Percentiles rank a stretch among this genome's conserved stretches.
These are phyloP conservation scores for Russula dissimulans DNA, from an alignment of 768 basidiomycete genomes.

Conservation along the genomic window DNA sequence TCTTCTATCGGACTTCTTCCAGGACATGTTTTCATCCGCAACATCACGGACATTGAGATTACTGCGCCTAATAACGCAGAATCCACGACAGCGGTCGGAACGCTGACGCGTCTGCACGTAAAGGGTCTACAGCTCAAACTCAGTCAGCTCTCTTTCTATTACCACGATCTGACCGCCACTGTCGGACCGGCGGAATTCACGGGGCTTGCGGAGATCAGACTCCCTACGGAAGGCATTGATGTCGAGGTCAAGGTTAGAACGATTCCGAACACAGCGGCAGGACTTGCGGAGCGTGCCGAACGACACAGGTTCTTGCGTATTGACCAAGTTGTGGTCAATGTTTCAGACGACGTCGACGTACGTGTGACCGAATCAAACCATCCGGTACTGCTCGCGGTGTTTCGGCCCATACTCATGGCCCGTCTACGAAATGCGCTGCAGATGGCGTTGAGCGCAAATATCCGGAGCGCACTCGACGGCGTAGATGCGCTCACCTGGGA, in stretches of 20 bases:
- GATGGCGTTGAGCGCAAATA: constrained; percentile 46
- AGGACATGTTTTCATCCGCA: constrained; percentile 61
- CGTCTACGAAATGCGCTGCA: constrained; percentile 55
- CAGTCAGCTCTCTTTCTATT: constrained; percentile 65
- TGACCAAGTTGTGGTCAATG: constrained; percentile 44
- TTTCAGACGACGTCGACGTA: constrained; percentile 48
- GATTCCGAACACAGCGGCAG: constrained; percentile 42
- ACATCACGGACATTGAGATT: constrained; percentile 57
- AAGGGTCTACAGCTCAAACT: constrained; percentile 58
- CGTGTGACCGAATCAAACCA: constrained; percentile 56
- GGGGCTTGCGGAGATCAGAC: constrained; percentile 50
- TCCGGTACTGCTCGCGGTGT: constrained; percentile 47
- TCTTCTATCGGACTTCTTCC: constrained; percentile 59
- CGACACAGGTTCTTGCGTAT: constrained; percentile 47
- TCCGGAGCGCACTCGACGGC: constrained; percentile 43
- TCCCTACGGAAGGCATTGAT: constrained; percentile 61
- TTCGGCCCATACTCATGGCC: constrained; percentile 50
- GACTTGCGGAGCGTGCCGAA: constrained; percentile 36
- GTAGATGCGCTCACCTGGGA: constrained; percentile 53
- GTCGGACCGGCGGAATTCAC: constrained; percentile 49
- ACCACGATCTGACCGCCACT: constrained; percentile 48
- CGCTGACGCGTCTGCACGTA: constrained; percentile 55
- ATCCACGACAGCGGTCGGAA: constrained; percentile 45
- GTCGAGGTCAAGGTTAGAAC: constrained; percentile 57
- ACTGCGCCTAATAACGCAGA: constrained; percentile 30